Base-by-base conservation (phyloP, 2,329 filamentous ascomycete genomes). In the Neopestalotiopsis rosae region DNA sequence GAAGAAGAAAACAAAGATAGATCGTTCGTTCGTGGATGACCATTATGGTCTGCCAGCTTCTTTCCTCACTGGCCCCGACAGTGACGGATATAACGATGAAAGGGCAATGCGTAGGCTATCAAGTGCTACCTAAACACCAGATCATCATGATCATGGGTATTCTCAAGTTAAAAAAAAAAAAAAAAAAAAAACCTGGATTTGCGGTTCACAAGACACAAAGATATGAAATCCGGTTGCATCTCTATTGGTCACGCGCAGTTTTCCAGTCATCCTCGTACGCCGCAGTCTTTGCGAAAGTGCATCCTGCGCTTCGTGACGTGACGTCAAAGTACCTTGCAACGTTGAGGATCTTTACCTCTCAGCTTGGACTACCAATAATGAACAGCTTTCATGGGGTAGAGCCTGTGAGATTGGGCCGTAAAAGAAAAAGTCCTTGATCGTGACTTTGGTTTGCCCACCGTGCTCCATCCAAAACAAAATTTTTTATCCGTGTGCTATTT, bases 1-100 rank as follows among this genome's bases (percentile, higher is more conserved):
- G 45, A 52, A 52, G 17, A 52, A 52, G 45, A 52, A 52, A 52
- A 52, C 45, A 52, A n/a, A 52, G 45, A n/a, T 49, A 32, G 52
- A n/a, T 28, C 28, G 32, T 5, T 20, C 28, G 56, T 24, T 12
- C 9, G n/a, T 9, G 20, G 57, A 28, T 30, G 24, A 14, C 30
- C 13, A 30, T 59, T 10, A 59, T 59, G 57, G 57, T 38, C 34
- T 38, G 6, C 6, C 34, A 38, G 10, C 10, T 38, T 38, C 34
- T 38, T 28, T 28, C 24, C 24, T 28, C 24, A 28, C 24, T 28
- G 24, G 3, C 24, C 24, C 3, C 34, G 34, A 38, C 34, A 28
- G 34, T 10, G 34, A 38, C 34, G 34, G 10, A 10, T 38, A 10
- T 10, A 7, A 38, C 28, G 5, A 30, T 14, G 30, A 30, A 58